Evolutionary conservation across 1,284 basidiomycete species (phyloP), one percentile per base, ranked within the genome.

Genomic region (Amylostereum chailletii): DNA sequence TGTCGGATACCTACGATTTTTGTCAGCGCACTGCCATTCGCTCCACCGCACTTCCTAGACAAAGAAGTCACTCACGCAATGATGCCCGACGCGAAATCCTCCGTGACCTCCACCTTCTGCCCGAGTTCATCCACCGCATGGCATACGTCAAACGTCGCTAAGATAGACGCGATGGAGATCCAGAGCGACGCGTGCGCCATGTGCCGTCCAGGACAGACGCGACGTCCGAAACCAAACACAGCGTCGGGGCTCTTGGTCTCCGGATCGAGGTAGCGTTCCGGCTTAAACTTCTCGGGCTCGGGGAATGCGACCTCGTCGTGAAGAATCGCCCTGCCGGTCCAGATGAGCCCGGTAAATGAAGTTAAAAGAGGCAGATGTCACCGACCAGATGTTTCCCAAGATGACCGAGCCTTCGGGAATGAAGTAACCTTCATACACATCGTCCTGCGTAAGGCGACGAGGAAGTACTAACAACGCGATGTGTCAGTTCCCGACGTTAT

Each of bases 181-280:
- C 58, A 68, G n/a, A 68, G 47, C 2, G 58, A 56, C n/a, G 60
- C 54, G 31, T 63, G 58, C 1, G 65, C 65, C 30, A 67, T 51
- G 50, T 53, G 58, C 1, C 58, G 54, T 1, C 66, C 66, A 26
- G 65, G 62, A 46, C 64, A 66, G 36, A 59, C 32, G n/a, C 42
- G 42, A 5, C 42, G 42, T 27, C 58, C 58, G 47, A 60, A 60
- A 29, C 58, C 58, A 46, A 60, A 60, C 10, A 47, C 52, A 10
- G 38, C 44, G 3, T 51, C 48, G 11, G 51, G 53, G 2, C 37
- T 34, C 41, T 54, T 41, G 9, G 45, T 32, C 4, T 46, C 45
- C 19, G 32, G 39, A 30, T 53, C 42, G n/a, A 59, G 48, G 49
- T 51, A 59, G 26, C 54, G 55, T 39, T 59, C 58, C 3, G 58